Evolutionary conservation across 2,329 filamentous ascomycete genomes (phyloP), one percentile per base, ranked within the genome.

Genomic region (Cladophialophora carrionii): DNA sequence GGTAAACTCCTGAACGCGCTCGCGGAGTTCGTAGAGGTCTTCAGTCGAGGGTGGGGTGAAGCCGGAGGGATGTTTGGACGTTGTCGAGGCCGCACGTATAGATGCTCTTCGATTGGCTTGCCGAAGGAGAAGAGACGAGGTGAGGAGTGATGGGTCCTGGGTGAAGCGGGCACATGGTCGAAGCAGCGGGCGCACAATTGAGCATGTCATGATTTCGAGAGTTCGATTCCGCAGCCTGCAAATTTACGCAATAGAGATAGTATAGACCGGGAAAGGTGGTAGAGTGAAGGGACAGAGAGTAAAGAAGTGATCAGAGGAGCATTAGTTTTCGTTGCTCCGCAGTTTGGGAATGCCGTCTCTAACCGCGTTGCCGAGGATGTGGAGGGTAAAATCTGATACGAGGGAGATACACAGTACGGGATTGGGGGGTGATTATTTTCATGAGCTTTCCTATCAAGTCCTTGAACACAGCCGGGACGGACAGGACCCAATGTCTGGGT

Each of bases 1-100:
- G 82, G 91, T 88, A 74, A 99, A 99, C 63, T 97, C 93, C 72
- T 92, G 90, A 31, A 96, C 92, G 29, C 90, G 83, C 73, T 93
- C 91, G 64, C 92, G 87, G 65, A 96, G 82, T 79, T 96, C 92
- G 24, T 88, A 79, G 7, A 96, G 84, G 62, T 96, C 92, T 64
- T 88, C 84, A 52, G 85, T 80, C 0, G 89, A 84, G 0, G 92
- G 92, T 10, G 87, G 83, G 3, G 78, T 79, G 75, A 90, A 90
- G 70, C 83, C 84, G 61, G 81, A 81, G 3, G 88, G 87, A 73
- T 90, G 88, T 75, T 90, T 91, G 17, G 91, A 92, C 64, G 87
- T 84, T 8, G 57, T 60, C 17, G 74, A 72, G 17, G 70, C 68
- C 41, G 61, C 43, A 53, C 69, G 68, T 14, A 67, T 31, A 1